Percentiles rank a stretch among this genome's conserved stretches.
phyloP scores from a whole-genome alignment of 352 stramenopile species.

The Phytopythium sindhum region DNA sequence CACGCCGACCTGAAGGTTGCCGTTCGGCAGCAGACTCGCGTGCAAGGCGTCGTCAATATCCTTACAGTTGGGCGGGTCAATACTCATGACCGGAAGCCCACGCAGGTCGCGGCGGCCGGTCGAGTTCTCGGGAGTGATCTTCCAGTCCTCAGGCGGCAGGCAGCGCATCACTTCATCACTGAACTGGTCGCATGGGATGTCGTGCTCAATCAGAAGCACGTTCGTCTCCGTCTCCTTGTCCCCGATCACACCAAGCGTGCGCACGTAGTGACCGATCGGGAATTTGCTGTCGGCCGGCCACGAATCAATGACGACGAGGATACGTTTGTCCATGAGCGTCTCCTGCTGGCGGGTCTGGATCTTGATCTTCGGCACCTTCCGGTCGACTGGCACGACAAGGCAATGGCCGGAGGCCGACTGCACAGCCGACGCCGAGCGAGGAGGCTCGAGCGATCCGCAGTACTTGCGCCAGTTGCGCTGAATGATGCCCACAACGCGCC shows the following conservation, averaged over 20 bases:
- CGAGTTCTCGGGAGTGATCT: conserved; percentile 93
- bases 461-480: conserved; percentile 93
- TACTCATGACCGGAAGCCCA: conserved; percentile 90
- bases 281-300: conserved; percentile 89
- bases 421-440: conserved; percentile 38
- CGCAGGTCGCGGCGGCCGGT: conserved; percentile 90
- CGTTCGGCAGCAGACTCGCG: conserved; percentile 90
- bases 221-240: conserved; percentile 96
- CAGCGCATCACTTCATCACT: conserved; percentile 89
- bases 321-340: conserved; percentile 90
- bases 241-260: conserved; percentile 93
- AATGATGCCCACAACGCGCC: conserved; percentile 89
- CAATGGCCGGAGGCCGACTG: conserved; percentile 49
- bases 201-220: conserved; percentile 96
- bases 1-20: conserved; percentile 92
- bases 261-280: conserved; percentile 96
- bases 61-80: conserved; percentile 88
- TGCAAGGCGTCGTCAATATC: conserved; percentile 99
- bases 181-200: conserved; percentile 91
- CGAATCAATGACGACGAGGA: conserved; percentile 95
- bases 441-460: conserved; percentile 91
- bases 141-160: conserved; percentile 92
- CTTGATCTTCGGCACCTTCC: conserved; percentile 92
- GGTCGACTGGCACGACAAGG: conserved; percentile 83
- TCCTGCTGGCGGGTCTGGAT: conserved; percentile 92